Evolutionary conservation across 768 basidiomycete species (phyloP).

Genomic region (Pleurotus platypus): DNA sequence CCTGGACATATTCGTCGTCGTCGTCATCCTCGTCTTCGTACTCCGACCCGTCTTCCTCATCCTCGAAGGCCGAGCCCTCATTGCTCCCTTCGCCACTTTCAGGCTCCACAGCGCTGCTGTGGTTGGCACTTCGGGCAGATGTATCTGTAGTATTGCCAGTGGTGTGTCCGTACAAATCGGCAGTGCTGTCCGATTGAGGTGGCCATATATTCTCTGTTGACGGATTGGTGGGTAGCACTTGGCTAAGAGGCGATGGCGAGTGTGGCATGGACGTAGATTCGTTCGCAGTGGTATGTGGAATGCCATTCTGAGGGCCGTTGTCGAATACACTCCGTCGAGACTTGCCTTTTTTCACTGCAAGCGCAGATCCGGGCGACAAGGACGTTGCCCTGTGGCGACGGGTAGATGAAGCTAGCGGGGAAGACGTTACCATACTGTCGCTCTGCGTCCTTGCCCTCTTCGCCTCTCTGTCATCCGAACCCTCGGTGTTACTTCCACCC

Average conservation of each 20-base stretch:
- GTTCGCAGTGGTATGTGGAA: neutral
- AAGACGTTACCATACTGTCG: neutral
- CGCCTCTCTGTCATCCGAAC: no score
- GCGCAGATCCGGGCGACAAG: no score
- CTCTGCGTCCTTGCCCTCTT: neutral
- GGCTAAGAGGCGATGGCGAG: neutral
- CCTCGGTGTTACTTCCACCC: no score
- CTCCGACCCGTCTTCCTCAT: constrained; percentile 20
- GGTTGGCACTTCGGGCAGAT: no score
- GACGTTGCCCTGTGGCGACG: neutral
- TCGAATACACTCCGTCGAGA: no score
- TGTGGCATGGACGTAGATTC: neutral
- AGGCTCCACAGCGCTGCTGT: neutral
- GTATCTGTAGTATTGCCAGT: no score
- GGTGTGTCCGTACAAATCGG: no score
- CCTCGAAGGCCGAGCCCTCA: constrained; percentile 20
- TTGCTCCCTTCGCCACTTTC: constrained; percentile 4
- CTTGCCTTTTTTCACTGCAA: no score
- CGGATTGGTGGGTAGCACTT: neutral
- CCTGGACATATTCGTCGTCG: constrained; percentile 7
- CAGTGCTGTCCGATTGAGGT: no score
- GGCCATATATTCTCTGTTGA: neutral
- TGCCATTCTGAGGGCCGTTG: no score
- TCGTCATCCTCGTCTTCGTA: constrained; percentile 18
- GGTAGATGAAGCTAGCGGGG: neutral